These are phyloP conservation scores for Aspergillus sp. DNA, from an alignment of 2,329 filamentous ascomycete genomes.

Conservation along the genomic window DNA sequence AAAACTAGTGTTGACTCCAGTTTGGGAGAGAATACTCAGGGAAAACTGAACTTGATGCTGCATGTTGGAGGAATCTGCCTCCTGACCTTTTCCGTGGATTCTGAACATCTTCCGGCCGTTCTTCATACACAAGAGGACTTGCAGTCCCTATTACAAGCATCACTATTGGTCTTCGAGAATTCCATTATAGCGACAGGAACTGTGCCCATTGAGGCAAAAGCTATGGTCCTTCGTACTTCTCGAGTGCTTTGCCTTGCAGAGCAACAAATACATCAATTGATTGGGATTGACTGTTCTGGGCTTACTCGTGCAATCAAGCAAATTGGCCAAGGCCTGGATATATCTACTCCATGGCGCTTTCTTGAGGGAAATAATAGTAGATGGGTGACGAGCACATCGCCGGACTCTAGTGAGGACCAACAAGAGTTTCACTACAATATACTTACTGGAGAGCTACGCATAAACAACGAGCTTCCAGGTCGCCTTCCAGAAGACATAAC, in stretches of 20 bases:
- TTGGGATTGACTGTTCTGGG: constrained; percentile 4
- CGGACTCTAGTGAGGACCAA: neutral
- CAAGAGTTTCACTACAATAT: constrained; percentile 19
- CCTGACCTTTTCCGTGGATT: constrained; percentile 17
- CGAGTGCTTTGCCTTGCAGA: constrained; percentile 16
- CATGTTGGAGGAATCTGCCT: constrained; percentile 17
- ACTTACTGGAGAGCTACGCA: constrained; percentile 21
- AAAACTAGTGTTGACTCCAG: constrained; percentile 1
- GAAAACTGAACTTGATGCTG: constrained; percentile 9
- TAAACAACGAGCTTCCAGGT: constrained; percentile 22
- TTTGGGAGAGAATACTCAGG: neutral
- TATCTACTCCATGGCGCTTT: constrained; percentile 12
- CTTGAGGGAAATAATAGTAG: constrained; percentile 1
- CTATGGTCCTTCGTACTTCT: constrained; percentile 7
- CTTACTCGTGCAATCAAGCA: constrained; percentile 16
- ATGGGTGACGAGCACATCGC: constrained; percentile 14
- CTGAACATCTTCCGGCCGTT: constrained; percentile 5
- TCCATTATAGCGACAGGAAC: neutral
- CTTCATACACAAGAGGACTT: constrained; percentile 16
- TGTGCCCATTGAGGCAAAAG: neutral
- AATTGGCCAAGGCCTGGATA: neutral
- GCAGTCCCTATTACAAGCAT: constrained; percentile 13
- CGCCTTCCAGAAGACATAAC: constrained; percentile 20
- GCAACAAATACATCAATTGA: constrained; percentile 4
- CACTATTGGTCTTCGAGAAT: constrained; percentile 21